These are phyloP conservation scores for Phoma herbarum DNA, from an alignment of 2,329 filamentous ascomycete genomes.

Conservation along the genomic window DNA sequence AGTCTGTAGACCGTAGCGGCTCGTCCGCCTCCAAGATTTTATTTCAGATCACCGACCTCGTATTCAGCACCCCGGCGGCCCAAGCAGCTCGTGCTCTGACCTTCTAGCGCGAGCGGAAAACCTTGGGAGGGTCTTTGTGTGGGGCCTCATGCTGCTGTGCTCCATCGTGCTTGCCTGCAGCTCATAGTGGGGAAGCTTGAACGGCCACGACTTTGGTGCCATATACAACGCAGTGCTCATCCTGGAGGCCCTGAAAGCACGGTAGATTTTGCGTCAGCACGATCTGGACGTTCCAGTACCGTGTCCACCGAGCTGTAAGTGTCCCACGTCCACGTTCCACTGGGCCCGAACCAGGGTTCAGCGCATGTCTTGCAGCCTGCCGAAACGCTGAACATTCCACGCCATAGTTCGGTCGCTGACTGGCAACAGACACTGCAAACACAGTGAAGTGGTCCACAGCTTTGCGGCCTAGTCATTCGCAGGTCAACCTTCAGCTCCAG, in stretches of 20 bases:
- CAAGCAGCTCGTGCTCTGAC: constrained; percentile 20
- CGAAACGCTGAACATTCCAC: constrained; percentile 23
- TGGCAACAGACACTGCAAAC: constrained; percentile 11
- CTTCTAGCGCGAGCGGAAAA: constrained; percentile 28
- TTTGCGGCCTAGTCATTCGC: constrained; percentile 7
- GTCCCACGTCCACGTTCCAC: constrained; percentile 19
- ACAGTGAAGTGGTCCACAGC: constrained; percentile 1
- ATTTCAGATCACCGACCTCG: constrained; percentile 14
- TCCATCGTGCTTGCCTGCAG: constrained; percentile 23
- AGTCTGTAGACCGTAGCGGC: constrained; percentile 21
- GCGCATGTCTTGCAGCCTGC: constrained; percentile 24
- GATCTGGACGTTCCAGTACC: constrained; percentile 11
- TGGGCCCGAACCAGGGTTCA: constrained; percentile 29
- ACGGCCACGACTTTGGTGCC: constrained; percentile 13
- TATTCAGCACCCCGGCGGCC: not conserved
- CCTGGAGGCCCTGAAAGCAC: not conserved
- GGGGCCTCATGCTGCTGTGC: constrained; percentile 23
- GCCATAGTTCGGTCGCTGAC: constrained; percentile 27
- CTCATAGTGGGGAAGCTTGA: constrained; percentile 18
- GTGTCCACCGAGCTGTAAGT: constrained; percentile 28
- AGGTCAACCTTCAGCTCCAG: not conserved
- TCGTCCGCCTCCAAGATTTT: constrained; percentile 13
- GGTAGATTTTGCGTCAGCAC: constrained; percentile 4
- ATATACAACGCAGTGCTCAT: constrained; percentile 2
- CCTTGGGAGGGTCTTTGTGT: constrained; percentile 11